These are phyloP conservation scores for Candida dajiaensis DNA, from an alignment of 805 yeast species.

Conservation along the genomic window DNA sequence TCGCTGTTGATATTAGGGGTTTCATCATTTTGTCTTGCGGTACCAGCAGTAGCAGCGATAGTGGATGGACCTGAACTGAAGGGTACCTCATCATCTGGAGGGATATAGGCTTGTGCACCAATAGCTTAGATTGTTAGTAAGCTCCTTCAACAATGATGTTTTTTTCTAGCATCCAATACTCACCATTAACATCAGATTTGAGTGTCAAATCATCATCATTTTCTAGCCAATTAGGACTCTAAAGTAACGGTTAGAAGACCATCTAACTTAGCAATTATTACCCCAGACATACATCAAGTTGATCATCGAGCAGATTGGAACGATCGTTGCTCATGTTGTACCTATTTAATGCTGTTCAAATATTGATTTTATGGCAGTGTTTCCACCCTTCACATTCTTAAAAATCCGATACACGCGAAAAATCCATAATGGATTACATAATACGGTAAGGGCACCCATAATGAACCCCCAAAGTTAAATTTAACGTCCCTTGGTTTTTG, in stretches of 20 bases:
- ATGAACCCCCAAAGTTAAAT: no score
- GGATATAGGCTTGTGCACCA: slow-evolving; percentile 27
- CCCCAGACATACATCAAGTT: not conserved
- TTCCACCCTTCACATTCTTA: not conserved
- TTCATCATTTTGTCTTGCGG: not conserved
- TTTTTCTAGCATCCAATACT: not conserved
- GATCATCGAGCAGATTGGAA: not conserved
- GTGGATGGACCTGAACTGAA: slow-evolving; percentile 7
- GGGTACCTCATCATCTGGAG: slow-evolving; percentile 24
- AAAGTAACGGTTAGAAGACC: not conserved
- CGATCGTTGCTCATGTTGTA: not conserved
- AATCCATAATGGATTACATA: not conserved
- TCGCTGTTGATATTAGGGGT: slow-evolving; percentile 6
- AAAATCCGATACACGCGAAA: not conserved
- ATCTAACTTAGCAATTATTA: not conserved
- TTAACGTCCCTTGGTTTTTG: no score
- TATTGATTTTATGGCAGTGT: not conserved
- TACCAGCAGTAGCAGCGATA: not conserved
- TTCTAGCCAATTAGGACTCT: slow-evolving; percentile 19
- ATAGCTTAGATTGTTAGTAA: slow-evolving; percentile 9
- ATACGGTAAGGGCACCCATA: no score
- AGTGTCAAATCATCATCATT: slow-evolving; percentile 18
- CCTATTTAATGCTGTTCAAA: not conserved
- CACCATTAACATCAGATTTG: slow-evolving; percentile 12
- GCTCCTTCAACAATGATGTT: not conserved